Evolutionary conservation across 192 early-diverging fungal genomes (phyloP).

Genomic region (Umbelopsis ramanniana): DNA sequence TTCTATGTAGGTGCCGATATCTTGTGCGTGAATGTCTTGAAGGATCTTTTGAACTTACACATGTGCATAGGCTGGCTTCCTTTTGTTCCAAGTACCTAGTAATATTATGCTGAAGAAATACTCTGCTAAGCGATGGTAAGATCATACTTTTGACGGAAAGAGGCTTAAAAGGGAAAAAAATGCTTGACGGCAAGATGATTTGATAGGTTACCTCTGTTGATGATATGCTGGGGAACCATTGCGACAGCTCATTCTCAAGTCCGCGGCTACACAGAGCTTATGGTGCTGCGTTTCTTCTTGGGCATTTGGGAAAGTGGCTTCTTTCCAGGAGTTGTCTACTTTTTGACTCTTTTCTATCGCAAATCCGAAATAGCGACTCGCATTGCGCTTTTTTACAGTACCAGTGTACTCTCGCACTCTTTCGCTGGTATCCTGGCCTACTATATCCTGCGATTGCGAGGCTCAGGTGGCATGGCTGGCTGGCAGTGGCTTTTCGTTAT

Average conservation of each 20-base stretch:
- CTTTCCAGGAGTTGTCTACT: constrained; percentile 39
- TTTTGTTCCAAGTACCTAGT: constrained; percentile 41
- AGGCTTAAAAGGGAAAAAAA: not conserved
- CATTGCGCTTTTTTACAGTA: constrained; percentile 39
- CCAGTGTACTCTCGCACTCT: constrained; percentile 37
- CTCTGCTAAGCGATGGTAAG: constrained; percentile 34
- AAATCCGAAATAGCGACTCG: constrained; percentile 40
- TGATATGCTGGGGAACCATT: constrained; percentile 36
- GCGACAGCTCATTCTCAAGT: constrained; percentile 32
- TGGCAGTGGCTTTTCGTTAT: constrained; percentile 44
- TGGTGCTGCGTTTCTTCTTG: constrained; percentile 32
- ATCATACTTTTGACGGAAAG: not conserved
- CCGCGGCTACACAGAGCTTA: constrained; percentile 25
- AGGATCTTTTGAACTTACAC: not conserved
- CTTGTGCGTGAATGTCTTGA: not conserved
- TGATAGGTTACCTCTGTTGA: constrained; percentile 35
- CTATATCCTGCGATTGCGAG: constrained; percentile 35
- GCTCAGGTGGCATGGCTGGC: constrained; percentile 29
- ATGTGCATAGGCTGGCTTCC: constrained; percentile 26
- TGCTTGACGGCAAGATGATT: not conserved
- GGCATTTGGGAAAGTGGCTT: constrained; percentile 39
- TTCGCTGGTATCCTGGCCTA: constrained; percentile 38
- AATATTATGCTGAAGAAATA: constrained; percentile 38
- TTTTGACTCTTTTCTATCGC: constrained; percentile 37
- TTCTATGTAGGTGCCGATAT: constrained; percentile 29